Evolutionary conservation across 2,329 filamentous ascomycete genomes (phyloP).

Genomic region (Penicillium sp.): DNA sequence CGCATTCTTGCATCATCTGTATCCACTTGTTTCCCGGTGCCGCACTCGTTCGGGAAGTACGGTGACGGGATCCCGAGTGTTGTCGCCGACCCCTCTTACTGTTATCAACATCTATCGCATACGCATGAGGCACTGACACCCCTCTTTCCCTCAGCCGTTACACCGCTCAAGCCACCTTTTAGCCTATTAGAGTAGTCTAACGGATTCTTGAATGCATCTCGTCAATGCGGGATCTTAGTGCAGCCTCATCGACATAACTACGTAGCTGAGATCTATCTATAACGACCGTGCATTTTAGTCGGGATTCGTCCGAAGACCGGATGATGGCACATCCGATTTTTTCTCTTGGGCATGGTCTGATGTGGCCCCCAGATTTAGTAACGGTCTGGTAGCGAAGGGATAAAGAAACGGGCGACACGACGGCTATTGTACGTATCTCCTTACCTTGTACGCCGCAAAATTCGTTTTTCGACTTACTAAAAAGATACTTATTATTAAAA

Average conservation of each 20-base stretch:
- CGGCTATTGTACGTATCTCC: neutral
- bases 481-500: neutral
- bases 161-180: neutral
- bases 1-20: constrained; percentile 18
- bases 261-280: neutral
- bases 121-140: neutral
- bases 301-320: neutral
- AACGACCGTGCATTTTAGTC: neutral
- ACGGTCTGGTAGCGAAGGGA: neutral
- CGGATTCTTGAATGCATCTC: neutral
- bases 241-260: neutral
- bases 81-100: neutral
- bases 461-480: neutral
- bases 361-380: neutral
- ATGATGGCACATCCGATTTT: constrained; percentile 1
- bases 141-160: neutral
- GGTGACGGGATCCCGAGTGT: constrained; percentile 10
- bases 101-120: neutral
- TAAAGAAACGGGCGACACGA: neutral
- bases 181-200: neutral
- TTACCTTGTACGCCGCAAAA: neutral
- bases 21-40: neutral
- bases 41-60: constrained; percentile 4
- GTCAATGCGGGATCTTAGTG: neutral
- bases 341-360: neutral